Evolutionary conservation across 1,139 yeast species (phyloP).

Genomic region (Geotrichum carabidarum): DNA sequence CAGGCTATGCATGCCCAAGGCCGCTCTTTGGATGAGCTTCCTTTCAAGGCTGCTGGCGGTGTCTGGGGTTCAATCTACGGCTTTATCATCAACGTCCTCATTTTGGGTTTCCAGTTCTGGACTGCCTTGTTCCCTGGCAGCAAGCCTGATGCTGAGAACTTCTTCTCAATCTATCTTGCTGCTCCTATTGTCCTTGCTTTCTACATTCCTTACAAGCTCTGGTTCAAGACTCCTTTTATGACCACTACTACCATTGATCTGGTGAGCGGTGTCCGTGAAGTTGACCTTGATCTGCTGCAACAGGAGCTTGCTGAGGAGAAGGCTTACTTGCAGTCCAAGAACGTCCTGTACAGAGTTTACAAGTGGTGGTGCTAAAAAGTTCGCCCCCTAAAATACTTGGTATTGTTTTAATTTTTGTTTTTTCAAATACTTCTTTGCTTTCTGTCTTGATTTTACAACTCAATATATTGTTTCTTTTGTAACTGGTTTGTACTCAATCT

Average conservation of each 20-base stretch:
- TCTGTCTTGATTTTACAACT: not conserved
- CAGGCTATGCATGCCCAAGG: constrained; percentile 56
- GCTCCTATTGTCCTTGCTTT: constrained; percentile 44
- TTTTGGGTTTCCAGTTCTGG: constrained; percentile 57
- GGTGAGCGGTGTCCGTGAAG: constrained; percentile 47
- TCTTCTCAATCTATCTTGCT: constrained; percentile 49
- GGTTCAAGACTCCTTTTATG: constrained; percentile 39
- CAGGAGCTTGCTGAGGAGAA: constrained; percentile 48
- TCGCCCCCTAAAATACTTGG: not conserved
- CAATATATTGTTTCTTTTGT: not conserved
- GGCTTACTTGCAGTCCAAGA: constrained; percentile 36
- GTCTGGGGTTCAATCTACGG: constrained; percentile 66
- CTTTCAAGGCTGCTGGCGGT: constrained; percentile 69
- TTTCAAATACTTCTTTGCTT: not conserved
- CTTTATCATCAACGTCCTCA: constrained; percentile 51
- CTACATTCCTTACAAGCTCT: constrained; percentile 47
- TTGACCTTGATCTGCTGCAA: constrained; percentile 46
- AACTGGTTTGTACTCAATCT: no score
- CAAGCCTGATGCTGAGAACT: constrained; percentile 38
- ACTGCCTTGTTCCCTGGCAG: constrained; percentile 64
- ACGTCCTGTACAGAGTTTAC: constrained; percentile 37
- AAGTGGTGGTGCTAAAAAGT: constrained; percentile 43
- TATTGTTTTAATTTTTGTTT: not conserved
- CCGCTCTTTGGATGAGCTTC: constrained; percentile 57
- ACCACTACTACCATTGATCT: constrained; percentile 48